Evolutionary conservation across 1,139 yeast genomes (phyloP).

Genomic region (Magnusiomyces clavatus): DNA sequence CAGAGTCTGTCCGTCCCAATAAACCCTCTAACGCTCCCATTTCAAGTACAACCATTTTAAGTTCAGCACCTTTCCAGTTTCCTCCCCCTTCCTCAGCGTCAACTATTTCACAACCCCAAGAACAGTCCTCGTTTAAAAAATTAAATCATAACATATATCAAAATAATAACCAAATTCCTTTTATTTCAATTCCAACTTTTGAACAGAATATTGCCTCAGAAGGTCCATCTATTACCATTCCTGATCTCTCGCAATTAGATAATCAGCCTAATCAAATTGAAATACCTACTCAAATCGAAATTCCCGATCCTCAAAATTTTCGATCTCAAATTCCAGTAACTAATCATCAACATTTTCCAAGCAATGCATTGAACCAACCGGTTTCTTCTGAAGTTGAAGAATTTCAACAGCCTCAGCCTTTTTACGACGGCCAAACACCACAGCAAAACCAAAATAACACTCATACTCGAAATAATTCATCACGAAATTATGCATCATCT

Average conservation of each 20-base stretch:
- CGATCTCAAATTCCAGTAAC: neutral
- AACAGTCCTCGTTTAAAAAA: neutral
- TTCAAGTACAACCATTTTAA: neutral
- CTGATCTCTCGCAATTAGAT: slow-evolving; percentile 3
- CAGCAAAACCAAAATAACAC: no score
- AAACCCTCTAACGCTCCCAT: neutral
- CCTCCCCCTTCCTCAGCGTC: neutral
- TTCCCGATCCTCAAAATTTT: neutral
- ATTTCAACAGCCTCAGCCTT: no score
- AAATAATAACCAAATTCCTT: neutral
- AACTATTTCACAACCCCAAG: neutral
- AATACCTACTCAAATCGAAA: neutral
- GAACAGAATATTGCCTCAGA: neutral
- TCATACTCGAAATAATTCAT: no score
- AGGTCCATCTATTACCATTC: neutral
- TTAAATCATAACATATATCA: no score
- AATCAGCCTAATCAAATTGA: neutral
- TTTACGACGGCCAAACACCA: no score
- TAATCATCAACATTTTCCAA: neutral
- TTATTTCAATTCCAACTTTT: neutral
- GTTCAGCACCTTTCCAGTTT: neutral
- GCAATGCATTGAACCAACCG: no score
- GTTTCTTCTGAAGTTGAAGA: no score
- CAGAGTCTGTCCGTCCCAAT: slow-evolving; percentile 6
- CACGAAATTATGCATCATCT: neutral